Percentiles rank a stretch among this genome's conserved stretches.
Conservation (phyloP, 805 yeast genomes). For the Starmerella gropengiesseri region DNA sequence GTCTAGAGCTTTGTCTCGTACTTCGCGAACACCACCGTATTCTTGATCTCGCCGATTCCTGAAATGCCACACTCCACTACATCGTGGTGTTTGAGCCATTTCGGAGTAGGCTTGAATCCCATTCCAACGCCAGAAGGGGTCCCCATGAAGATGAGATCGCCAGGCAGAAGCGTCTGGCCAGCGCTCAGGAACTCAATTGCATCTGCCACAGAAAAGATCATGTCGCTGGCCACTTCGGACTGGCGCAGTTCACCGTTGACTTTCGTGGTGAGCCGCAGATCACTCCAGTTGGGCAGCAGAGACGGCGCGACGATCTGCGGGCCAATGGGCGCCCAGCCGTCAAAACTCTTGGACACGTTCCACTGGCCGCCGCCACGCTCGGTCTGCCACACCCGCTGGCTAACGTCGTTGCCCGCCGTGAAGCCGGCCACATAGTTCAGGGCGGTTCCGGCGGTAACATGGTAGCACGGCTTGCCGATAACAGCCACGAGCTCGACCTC, state of each 20-base stretch:
- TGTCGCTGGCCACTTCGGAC: constrained; percentile 37
- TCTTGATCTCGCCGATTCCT: constrained; percentile 36
- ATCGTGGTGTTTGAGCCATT: constrained; percentile 39
- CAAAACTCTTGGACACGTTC: constrained; percentile 43
- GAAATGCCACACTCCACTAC: constrained; percentile 35
- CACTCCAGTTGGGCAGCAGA: constrained; percentile 26
- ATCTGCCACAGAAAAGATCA: constrained; percentile 38
- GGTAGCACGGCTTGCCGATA: constrained; percentile 40
- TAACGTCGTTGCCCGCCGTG: constrained; percentile 45
- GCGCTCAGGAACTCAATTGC: constrained; percentile 40
- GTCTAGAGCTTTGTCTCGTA: neutral
- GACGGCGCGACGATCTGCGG: constrained; percentile 39
- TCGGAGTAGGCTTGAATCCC: constrained; percentile 34
- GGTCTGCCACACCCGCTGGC: constrained; percentile 48
- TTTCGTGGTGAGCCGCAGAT: constrained; percentile 32
- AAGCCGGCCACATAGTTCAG: constrained; percentile 41
- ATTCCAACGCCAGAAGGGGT: constrained; percentile 48
- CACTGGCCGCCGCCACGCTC: constrained; percentile 45
- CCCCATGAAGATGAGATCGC: constrained; percentile 46
- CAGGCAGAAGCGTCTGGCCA: constrained; percentile 44
- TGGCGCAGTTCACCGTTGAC: constrained; percentile 43
- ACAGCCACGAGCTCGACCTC: constrained; percentile 46
- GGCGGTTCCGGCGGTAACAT: constrained; percentile 37
- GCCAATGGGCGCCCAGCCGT: constrained; percentile 48
- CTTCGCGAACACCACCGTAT: constrained; percentile 27